These are phyloP conservation scores for Rhypophila decipiens DNA, from an alignment of 495 filamentous ascomycete species.

Conservation along the genomic window DNA sequence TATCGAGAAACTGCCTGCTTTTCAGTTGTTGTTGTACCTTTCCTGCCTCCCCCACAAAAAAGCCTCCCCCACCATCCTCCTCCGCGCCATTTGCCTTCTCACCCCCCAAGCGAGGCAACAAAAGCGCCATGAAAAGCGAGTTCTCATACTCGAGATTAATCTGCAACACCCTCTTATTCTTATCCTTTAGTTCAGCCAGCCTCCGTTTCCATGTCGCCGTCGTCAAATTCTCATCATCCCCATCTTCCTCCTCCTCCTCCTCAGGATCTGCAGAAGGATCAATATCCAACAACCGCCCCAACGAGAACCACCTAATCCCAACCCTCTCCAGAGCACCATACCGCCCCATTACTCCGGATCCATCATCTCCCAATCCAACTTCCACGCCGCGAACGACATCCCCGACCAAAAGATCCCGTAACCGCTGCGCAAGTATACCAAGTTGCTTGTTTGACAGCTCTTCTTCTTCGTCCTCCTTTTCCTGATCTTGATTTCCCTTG, in stretches of 20 bases:
- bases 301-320: conserved; percentile 23
- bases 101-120: conserved; percentile 28
- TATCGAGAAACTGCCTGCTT: conserved; percentile 21
- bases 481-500: too few relatives aligned
- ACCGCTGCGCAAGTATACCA: conserved; percentile 25
- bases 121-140: conserved; percentile 30
- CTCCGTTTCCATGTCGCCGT: not conserved
- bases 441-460: conserved; percentile 20
- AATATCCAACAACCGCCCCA: conserved; percentile 17
- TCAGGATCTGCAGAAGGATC: not conserved
- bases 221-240: conserved; percentile 1
- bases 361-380: conserved; percentile 21
- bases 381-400: conserved; percentile 46
- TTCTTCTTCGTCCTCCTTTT: too few relatives aligned
- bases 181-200: not conserved
- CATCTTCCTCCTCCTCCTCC: conserved; percentile 1
- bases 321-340: conserved; percentile 34
- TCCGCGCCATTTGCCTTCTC: not conserved
- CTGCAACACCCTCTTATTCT: conserved; percentile 18
- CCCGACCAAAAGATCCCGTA: conserved; percentile 39
- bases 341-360: conserved; percentile 23
- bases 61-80: too few relatives aligned
- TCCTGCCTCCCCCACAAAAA: conserved; percentile 5
- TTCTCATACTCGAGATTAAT: conserved; percentile 36
- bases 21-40: not conserved